Conservation (phyloP, 208 protist species). For the Leptomonas pyrrhocoris region DNA sequence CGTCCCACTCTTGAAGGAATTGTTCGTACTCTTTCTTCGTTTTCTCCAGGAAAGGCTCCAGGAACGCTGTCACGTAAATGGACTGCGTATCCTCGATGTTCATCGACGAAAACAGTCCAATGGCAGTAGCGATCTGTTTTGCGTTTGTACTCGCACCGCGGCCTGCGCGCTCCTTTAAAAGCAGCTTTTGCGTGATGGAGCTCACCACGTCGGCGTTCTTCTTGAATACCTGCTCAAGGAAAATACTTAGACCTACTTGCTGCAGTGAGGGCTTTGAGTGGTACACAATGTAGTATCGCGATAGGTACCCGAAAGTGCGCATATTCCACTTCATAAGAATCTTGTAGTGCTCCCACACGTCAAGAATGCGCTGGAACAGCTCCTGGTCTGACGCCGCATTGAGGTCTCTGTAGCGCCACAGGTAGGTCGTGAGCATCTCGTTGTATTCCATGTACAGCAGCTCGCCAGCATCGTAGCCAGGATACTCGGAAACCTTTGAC, state of each 20-base stretch:
- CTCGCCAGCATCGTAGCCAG: constrained; percentile 71
- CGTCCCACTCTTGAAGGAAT: constrained; percentile 47
- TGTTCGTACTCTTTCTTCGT: constrained; percentile 63
- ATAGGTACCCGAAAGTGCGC: constrained; percentile 82
- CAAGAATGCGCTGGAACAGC: constrained; percentile 67
- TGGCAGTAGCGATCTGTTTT: constrained; percentile 57
- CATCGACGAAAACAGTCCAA: constrained; percentile 81
- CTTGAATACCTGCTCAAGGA: constrained; percentile 83
- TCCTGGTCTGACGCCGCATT: constrained; percentile 50
- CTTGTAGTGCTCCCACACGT: constrained; percentile 84
- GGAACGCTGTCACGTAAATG: constrained; percentile 78
- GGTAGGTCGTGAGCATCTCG: constrained; percentile 87
- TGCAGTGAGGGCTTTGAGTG: constrained; percentile 80
- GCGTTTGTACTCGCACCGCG: constrained; percentile 25
- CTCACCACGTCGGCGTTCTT: constrained; percentile 58
- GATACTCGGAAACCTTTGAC: constrained; percentile 46
- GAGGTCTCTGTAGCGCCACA: constrained; percentile 69
- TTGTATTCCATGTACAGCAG: constrained; percentile 91
- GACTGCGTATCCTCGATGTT: constrained; percentile 60
- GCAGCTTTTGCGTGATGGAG: constrained; percentile 62
- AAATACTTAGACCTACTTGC: constrained; percentile 80
- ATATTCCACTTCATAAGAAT: constrained; percentile 88
- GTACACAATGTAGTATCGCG: constrained; percentile 88
- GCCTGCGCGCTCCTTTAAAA: constrained; percentile 43
- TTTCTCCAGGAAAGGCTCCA: constrained; percentile 60